Conservation (phyloP, 2,329 filamentous ascomycete genomes). For the Penicillium italicum region DNA sequence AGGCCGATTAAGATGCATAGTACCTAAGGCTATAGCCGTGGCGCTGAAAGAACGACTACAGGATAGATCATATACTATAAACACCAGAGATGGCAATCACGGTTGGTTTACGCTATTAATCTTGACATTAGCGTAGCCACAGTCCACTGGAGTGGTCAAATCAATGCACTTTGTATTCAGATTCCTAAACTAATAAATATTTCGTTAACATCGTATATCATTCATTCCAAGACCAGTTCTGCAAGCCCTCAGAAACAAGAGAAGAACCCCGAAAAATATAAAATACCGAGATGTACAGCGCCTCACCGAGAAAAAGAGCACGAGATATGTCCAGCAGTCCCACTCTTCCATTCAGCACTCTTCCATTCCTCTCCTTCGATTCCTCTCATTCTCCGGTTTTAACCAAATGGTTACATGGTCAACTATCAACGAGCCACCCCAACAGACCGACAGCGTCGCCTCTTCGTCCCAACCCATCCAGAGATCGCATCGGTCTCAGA, state of each 20-base stretch:
- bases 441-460: slow-evolving; percentile 20
- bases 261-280: background rate
- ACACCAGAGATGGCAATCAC: background rate
- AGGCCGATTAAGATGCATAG: no score
- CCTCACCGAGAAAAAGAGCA: background rate
- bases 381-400: background rate
- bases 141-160: background rate
- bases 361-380: background rate
- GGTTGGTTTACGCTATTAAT: no score
- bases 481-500: slow-evolving; percentile 19
- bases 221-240: background rate
- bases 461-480: slow-evolving; percentile 21
- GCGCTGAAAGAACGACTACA: background rate
- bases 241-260: background rate
- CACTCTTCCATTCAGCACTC: background rate
- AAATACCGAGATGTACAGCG: background rate
- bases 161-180: background rate
- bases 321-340: background rate
- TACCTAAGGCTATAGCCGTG: no score
- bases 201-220: no score
- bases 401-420: background rate
- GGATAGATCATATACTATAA: background rate
- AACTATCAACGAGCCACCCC: slow-evolving; percentile 15
- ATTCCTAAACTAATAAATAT: background rate
- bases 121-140: background rate